Conservation (phyloP, 1,284 basidiomycete genomes). For the Cryptococcus maquisensis region DNA sequence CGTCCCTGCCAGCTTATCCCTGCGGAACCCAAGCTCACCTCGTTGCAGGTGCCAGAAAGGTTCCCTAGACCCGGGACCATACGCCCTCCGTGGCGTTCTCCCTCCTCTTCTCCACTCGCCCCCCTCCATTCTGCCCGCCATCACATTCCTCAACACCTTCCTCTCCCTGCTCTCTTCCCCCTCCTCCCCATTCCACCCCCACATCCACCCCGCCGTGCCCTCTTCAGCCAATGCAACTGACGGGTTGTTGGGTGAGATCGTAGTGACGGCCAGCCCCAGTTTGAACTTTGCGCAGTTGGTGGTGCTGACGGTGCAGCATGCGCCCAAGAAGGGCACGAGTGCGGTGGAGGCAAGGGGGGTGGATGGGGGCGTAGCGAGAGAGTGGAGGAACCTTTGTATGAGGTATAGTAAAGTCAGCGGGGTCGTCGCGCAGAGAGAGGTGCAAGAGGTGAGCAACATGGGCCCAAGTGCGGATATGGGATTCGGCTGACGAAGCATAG, state of each 20-base stretch:
- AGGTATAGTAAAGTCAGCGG: slow-evolving; percentile 60
- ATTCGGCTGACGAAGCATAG: slow-evolving; percentile 21
- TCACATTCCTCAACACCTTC: slow-evolving; percentile 74
- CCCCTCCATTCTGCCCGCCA: slow-evolving; percentile 79
- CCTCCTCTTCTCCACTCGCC: slow-evolving; percentile 81
- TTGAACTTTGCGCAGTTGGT: slow-evolving; percentile 86
- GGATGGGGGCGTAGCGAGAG: slow-evolving; percentile 53
- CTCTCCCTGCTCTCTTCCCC: slow-evolving; percentile 58
- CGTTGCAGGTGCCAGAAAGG: slow-evolving; percentile 36
- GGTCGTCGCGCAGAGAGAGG: slow-evolving; percentile 60
- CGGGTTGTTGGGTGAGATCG: slow-evolving; percentile 58
- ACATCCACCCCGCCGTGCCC: slow-evolving; percentile 49
- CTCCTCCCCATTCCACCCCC: slow-evolving; percentile 51
- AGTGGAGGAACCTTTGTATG: slow-evolving; percentile 75
- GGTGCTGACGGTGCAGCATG: slow-evolving; percentile 72
- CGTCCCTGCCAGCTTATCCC: slow-evolving; percentile 8
- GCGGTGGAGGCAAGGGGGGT: slow-evolving; percentile 57
- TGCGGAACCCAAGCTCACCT: neutral
- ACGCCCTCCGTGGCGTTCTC: slow-evolving; percentile 74
- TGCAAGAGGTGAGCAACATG: slow-evolving; percentile 61
- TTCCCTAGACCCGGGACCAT: slow-evolving; percentile 56
- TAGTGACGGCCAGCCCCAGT: slow-evolving; percentile 65
- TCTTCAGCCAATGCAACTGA: slow-evolving; percentile 23
- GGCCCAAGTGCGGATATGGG: neutral
- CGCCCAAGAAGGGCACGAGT: slow-evolving; percentile 56